Percentiles rank a stretch among this genome's conserved stretches.
Evolutionary conservation across 2,329 filamentous ascomycete genomes (phyloP).

Genomic region (Thermothelomyces thermophilus): DNA sequence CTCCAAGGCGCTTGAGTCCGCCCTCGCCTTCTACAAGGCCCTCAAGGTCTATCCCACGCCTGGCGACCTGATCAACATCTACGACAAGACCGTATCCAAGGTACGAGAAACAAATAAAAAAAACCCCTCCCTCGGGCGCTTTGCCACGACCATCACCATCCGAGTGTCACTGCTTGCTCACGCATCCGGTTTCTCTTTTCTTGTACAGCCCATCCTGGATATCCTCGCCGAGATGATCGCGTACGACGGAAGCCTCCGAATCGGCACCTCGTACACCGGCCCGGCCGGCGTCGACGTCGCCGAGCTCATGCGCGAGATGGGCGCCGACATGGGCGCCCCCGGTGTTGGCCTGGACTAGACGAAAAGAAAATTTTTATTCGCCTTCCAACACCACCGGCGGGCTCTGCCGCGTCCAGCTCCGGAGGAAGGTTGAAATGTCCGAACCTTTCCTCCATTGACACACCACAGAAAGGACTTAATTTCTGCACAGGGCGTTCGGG

Average conservation of each 20-base stretch:
- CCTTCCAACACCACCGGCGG: not conserved
- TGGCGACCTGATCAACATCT: slow-evolving; percentile 87
- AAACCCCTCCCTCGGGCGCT: not conserved
- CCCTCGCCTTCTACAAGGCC: slow-evolving; percentile 94
- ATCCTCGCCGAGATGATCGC: slow-evolving; percentile 98
- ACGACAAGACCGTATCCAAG: slow-evolving; percentile 98
- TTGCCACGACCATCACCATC: not conserved
- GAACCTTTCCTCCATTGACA: too few relatives aligned
- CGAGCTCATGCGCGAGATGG: slow-evolving; percentile 26
- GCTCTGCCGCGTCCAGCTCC: too few relatives aligned
- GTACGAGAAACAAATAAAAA: slow-evolving; percentile 37
- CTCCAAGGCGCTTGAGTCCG: slow-evolving; percentile 69
- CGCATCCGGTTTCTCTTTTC: not conserved
- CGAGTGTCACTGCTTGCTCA: not conserved
- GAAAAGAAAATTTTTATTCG: not conserved
- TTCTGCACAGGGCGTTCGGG: too few relatives aligned
- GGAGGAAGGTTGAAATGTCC: not conserved
- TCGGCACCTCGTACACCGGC: slow-evolving; percentile 38
- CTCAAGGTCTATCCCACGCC: slow-evolving; percentile 97
- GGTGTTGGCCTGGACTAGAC: slow-evolving; percentile 48
- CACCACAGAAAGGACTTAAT: too few relatives aligned
- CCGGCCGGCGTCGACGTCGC: slow-evolving; percentile 23
- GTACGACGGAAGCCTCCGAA: slow-evolving; percentile 68
- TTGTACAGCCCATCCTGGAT: slow-evolving; percentile 75
- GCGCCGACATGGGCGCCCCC: slow-evolving; percentile 28